A percentile compares a stretch with the other conserved stretches of the same genome.
These are phyloP conservation scores for Stephanocyclus meneghinianus DNA, from an alignment of 352 stramenopile genomes.

Conservation along the genomic window DNA sequence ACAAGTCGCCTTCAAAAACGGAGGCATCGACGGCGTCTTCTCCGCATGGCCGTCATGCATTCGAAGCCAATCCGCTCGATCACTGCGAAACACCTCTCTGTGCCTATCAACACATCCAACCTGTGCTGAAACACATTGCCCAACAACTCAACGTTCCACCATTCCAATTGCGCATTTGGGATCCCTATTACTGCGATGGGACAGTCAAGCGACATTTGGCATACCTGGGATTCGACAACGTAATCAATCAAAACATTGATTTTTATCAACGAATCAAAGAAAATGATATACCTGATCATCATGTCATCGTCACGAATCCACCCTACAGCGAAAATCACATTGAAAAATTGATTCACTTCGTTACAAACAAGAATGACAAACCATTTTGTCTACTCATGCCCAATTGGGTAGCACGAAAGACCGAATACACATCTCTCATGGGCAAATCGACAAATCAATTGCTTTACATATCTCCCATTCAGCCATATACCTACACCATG, in stretches of 20 bases:
- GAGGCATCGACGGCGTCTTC: neutral
- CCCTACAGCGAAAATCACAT: constrained; percentile 80
- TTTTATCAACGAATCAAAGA: constrained; percentile 66
- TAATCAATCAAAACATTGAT: constrained; percentile 74
- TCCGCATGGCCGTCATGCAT: neutral
- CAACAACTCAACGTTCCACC: neutral
- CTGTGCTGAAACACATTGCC: constrained; percentile 25
- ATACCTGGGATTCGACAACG: constrained; percentile 67
- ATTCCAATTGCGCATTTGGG: constrained; percentile 55
- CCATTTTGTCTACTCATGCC: constrained; percentile 45
- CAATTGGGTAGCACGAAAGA: constrained; percentile 1
- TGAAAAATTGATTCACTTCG: constrained; percentile 30
- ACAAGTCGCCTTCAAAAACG: neutral
- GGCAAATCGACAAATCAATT: neutral
- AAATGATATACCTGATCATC: constrained; percentile 50
- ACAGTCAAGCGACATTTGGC: constrained; percentile 53
- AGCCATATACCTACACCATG: constrained; percentile 37
- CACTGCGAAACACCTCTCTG: constrained; percentile 43
- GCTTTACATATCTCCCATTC: constrained; percentile 21
- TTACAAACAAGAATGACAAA: constrained; percentile 12
- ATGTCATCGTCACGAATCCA: constrained; percentile 82
- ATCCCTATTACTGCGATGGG: constrained; percentile 80
- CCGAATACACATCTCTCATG: neutral
- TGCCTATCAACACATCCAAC: constrained; percentile 31
- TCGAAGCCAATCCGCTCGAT: constrained; percentile 21